Percentiles rank a stretch among this genome's conserved stretches.
Conservation (phyloP, 305 asterid species). For the Plantago lanceolata region DNA sequence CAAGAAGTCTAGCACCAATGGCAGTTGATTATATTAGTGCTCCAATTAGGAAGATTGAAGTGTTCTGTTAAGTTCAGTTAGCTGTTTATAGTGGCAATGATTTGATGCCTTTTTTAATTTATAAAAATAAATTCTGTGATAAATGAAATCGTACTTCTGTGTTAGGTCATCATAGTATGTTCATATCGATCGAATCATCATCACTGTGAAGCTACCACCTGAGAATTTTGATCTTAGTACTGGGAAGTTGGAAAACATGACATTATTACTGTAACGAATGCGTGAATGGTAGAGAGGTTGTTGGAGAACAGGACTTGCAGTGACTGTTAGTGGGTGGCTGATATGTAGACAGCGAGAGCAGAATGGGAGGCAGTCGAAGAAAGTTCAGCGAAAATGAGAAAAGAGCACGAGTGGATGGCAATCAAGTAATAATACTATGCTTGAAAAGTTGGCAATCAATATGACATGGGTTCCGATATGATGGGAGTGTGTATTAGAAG, state of each 20-base stretch:
- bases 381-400: no score
- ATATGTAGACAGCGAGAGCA: background rate
- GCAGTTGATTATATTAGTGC: conserved; percentile 19
- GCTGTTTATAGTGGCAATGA: background rate
- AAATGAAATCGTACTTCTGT: no score
- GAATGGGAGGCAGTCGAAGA: background rate
- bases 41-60: background rate
- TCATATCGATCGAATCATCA: no score
- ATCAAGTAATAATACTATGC: background rate
- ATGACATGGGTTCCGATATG: background rate
- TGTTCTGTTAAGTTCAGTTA: background rate
- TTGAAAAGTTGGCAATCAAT: background rate
- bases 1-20: conserved; percentile 43
- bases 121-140: no score
- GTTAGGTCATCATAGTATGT: no score
- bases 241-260: background rate
- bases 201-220: no score
- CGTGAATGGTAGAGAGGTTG: background rate
- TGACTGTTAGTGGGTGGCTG: background rate
- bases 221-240: background rate
- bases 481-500: background rate
- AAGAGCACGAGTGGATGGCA: no score
- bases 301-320: background rate
- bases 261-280: background rate
- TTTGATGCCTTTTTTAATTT: background rate